These are phyloP conservation scores for Tylopilus subfusipes DNA, from an alignment of 768 basidiomycete species.

Conservation along the genomic window DNA sequence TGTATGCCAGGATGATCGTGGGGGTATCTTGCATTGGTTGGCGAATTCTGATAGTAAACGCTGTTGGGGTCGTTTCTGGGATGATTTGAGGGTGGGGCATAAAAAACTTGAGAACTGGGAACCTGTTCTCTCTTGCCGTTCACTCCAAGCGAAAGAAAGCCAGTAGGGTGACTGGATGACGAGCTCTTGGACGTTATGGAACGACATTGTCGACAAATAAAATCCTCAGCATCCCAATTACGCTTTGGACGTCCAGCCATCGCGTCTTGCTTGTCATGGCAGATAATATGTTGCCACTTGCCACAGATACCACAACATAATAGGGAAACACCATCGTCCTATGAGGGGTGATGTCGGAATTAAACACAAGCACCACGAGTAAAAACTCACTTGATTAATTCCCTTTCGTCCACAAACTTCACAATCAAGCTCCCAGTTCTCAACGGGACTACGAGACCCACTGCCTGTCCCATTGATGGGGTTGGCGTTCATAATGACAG, in stretches of 20 bases:
- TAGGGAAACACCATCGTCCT: constrained; percentile 81
- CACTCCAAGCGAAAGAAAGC: constrained; percentile 5
- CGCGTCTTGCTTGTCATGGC: constrained; percentile 73
- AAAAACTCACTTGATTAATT: constrained; percentile 60
- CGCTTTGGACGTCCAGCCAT: constrained; percentile 61
- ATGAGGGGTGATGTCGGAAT: constrained; percentile 8
- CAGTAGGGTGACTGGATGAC: constrained; percentile 4
- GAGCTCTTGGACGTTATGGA: constrained; percentile 8
- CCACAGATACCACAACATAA: constrained; percentile 79
- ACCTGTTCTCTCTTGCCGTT: constrained; percentile 10
- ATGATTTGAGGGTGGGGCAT: constrained; percentile 12
- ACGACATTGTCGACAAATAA: constrained; percentile 64
- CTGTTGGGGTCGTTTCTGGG: constrained; percentile 16
- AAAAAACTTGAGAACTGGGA: constrained; percentile 12
- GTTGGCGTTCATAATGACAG: neutral
- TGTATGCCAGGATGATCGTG: constrained; percentile 21
- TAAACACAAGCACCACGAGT: neutral
- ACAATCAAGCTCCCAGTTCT: constrained; percentile 85
- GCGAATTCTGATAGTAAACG: constrained; percentile 14
- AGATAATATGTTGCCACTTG: constrained; percentile 88
- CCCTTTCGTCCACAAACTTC: constrained; percentile 77
- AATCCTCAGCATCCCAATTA: constrained; percentile 86
- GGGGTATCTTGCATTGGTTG: constrained; percentile 21
- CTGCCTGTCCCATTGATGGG: constrained; percentile 32
- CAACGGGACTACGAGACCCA: constrained; percentile 53